Evolutionary conservation across 495 filamentous ascomycete species (phyloP), one percentile per base, ranked within the genome.

Genomic region (Mycothermus thermophilus): DNA sequence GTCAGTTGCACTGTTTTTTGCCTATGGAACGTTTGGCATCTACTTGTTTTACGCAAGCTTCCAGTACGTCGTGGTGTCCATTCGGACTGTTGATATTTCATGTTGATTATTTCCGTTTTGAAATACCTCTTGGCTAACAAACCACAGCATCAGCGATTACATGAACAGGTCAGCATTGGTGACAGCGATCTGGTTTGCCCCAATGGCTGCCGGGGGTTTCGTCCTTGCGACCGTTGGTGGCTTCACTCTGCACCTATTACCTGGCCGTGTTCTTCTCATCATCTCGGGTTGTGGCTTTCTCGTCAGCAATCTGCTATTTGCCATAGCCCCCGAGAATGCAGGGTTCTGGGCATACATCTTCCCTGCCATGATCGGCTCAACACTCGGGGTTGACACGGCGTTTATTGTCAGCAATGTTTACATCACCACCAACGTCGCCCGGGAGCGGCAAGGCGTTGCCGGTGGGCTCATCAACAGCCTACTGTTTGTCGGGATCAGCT

Each of bases 401-500:
- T 93, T 78, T 64, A 85, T 82, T 45, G 64, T 93, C 6, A 71
- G 80, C 24, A 90, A 85, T 47, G 74, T 93, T 30, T 92, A 90
- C 51, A 79, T 88, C 50, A 86, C 80, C 0, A 82, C 79, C 1
- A 71, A 69, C 4, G 61, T 90, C 44, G 78, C 83, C 0, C 65
- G 69, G 25, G 61, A 67, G 7, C 66, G 72, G 26, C 85, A 93
- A 51, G 83, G 81, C 1, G 63, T 86, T 0, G 83, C 83, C 0
- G 85, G 84, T 0, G 83, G 76, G 0, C 51, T 67, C 8, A 59
- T 66, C 26, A 63, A 64, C 47, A 59, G 62, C 32, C 35, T 71
- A 3, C 30, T 87, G 20, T 79, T 83, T 40, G 60, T 92, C n/a
- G 83, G 80, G n/a, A 84, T 90, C 40, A 79, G 81, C 1, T 74